Evolutionary conservation across 1,284 basidiomycete genomes (phyloP), one percentile per base, ranked within the genome.

Genomic region (Apiotrichum montevideense): DNA sequence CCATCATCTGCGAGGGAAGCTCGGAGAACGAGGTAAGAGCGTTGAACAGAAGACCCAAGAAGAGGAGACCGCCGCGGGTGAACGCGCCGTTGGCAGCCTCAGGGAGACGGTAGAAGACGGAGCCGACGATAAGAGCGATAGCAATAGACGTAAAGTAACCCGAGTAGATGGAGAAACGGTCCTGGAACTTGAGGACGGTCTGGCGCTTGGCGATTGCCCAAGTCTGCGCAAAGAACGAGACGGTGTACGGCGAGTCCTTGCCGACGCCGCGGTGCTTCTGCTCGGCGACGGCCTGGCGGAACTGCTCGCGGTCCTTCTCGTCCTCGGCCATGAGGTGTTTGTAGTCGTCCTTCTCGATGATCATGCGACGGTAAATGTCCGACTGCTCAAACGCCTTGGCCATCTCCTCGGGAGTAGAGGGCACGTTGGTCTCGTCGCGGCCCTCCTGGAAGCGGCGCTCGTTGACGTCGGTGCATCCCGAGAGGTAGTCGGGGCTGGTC

Each of bases 241-340:
- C 84, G 3, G 89, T 93, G 77, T 93, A 95, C 3, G 90, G 87
- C 61, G 86, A 89, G 78, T 87, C 88, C 76, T 85, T 85, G 32
- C 87, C 84, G 3, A 90, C 90, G 29, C 89, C 86, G 53, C 81
- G 83, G 75, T 89, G 70, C 80, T 94, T 94, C 72, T 90, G 86
- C 4, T 85, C 84, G 29, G 78, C 73, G 29, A 91, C 88, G 3
- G 90, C 88, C 15, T 80, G 78, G 50, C 84, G 83, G 81, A 95
- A 94, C 21, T 83, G 80, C 55, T 86, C 83, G 70, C 88, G 85
- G 59, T 87, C 84, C 14, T 66, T 61, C 0, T 78, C 75, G 63
- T 85, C 84, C 62, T 86, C 83, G 0, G 80, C 80, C 80, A 86
- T 85, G n/a, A 77, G 68, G 14, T 74, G 56, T 67, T 86, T 86